Evolutionary conservation across 306 rosid species (phyloP).

Genomic region (Prunus davidiana): DNA sequence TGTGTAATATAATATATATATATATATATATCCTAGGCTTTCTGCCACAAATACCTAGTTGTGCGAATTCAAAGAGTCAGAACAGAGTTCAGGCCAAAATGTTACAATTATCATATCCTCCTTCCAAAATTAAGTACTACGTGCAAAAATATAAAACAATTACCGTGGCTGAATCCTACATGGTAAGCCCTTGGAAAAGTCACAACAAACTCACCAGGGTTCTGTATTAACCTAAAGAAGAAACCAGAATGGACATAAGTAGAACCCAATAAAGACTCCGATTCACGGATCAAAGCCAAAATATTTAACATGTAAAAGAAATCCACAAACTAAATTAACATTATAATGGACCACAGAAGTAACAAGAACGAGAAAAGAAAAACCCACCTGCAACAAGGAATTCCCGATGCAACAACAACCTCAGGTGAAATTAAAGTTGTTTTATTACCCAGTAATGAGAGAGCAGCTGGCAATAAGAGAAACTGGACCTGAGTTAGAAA

Average conservation of each 20-base stretch:
- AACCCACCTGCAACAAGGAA: constrained; percentile 96
- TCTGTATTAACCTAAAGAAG: constrained; percentile 86
- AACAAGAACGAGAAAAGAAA: neutral
- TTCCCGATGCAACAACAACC: constrained; percentile 65
- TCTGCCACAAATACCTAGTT: constrained; percentile 10
- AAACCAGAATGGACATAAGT: constrained; percentile 30
- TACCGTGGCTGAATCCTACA: constrained; percentile 99
- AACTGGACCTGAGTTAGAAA: constrained; percentile 54
- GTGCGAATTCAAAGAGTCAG: constrained; percentile 6
- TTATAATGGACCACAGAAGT: neutral
- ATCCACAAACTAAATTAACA: neutral
- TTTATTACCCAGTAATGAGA: constrained; percentile 88
- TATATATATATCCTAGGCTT: neutral
- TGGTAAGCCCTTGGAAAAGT: constrained; percentile 99
- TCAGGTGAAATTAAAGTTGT: constrained; percentile 90
- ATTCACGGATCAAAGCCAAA: constrained; percentile 22
- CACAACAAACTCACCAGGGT: constrained; percentile 98
- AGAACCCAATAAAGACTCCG: constrained; percentile 25
- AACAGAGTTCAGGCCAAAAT: constrained; percentile 4
- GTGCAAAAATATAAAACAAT: constrained; percentile 37
- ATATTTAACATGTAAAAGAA: neutral
- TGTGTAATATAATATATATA: no score
- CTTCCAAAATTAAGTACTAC: constrained; percentile 7
- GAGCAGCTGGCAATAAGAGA: constrained; percentile 87
- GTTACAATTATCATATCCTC: constrained; percentile 4